Conservation (phyloP, 129 eudicot species). For the Centella asiatica region DNA sequence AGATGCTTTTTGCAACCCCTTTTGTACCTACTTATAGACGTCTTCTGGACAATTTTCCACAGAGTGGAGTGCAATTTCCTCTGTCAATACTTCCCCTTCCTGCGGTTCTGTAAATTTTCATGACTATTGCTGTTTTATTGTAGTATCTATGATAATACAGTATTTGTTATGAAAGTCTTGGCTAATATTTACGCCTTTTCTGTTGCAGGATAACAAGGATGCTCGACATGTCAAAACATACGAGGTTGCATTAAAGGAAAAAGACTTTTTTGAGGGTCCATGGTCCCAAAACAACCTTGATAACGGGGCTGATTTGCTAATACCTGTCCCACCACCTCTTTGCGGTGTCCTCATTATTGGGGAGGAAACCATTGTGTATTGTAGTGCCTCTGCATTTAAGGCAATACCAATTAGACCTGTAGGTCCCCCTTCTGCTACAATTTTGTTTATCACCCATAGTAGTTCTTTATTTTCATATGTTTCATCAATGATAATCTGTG, state of each 20-base stretch:
- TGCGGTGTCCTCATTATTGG: constrained; percentile 96
- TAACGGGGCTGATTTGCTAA: constrained; percentile 89
- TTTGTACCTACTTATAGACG: no score
- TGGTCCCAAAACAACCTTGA: constrained; percentile 99
- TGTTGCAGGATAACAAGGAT: constrained; percentile 84
- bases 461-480: background rate
- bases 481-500: background rate
- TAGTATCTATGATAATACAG: background rate
- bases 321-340: constrained; percentile 96
- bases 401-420: constrained; percentile 98
- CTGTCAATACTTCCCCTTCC: no score
- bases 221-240: constrained; percentile 96
- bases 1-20: no score
- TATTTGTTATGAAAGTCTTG: background rate
- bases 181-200: constrained; percentile 2
- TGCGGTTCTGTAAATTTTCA: no score
- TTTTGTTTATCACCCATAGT: background rate
- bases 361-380: constrained; percentile 92
- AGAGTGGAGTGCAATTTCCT: no score
- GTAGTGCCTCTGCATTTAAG: constrained; percentile 89
- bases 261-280: constrained; percentile 92
- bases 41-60: no score
- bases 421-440: constrained; percentile 26
- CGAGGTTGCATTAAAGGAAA: constrained; percentile 86
- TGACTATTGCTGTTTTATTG: constrained; percentile 6